Evolutionary conservation across 2,329 filamentous ascomycete species (phyloP).

Genomic region (Aulographum hederae): DNA sequence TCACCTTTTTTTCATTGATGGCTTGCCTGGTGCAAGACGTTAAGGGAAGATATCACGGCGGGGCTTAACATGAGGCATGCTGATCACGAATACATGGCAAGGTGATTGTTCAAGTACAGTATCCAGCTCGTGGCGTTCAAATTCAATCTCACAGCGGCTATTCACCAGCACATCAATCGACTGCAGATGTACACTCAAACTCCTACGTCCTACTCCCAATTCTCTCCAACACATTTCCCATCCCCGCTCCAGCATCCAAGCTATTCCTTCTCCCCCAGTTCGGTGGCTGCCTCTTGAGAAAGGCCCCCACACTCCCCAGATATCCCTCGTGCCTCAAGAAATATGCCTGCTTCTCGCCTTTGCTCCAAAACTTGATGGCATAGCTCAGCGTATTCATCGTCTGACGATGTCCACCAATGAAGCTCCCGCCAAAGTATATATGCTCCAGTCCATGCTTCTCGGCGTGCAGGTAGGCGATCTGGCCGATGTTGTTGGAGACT

Average conservation of each 20-base stretch:
- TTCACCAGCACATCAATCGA: no score
- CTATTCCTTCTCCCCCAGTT: slow-evolving; percentile 83
- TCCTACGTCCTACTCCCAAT: neutral
- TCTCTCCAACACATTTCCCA: neutral
- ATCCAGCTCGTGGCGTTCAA: no score
- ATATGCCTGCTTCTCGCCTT: slow-evolving; percentile 85
- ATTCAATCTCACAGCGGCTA: no score
- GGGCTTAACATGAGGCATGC: no score
- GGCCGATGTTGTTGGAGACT: slow-evolving; percentile 93
- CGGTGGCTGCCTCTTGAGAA: slow-evolving; percentile 72
- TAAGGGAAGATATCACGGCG: no score
- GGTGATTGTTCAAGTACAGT: no score
- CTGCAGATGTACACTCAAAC: no score
- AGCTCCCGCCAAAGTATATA: slow-evolving; percentile 95
- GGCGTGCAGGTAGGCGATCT: slow-evolving; percentile 93
- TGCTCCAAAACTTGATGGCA: slow-evolving; percentile 95
- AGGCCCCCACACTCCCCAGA: slow-evolving; percentile 81
- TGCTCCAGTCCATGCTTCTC: slow-evolving; percentile 81
- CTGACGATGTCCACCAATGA: slow-evolving; percentile 88
- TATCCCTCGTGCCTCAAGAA: slow-evolving; percentile 94
- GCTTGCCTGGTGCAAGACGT: no score
- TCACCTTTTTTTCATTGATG: no score
- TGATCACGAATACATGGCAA: no score
- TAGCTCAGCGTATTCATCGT: slow-evolving; percentile 97
- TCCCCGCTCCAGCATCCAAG: slow-evolving; percentile 37